A percentile compares a stretch with the other conserved stretches of the same genome.
These are phyloP conservation scores for Lunasporangiospora selenospora DNA, from an alignment of 192 early-diverging fungal species.

Conservation along the genomic window DNA sequence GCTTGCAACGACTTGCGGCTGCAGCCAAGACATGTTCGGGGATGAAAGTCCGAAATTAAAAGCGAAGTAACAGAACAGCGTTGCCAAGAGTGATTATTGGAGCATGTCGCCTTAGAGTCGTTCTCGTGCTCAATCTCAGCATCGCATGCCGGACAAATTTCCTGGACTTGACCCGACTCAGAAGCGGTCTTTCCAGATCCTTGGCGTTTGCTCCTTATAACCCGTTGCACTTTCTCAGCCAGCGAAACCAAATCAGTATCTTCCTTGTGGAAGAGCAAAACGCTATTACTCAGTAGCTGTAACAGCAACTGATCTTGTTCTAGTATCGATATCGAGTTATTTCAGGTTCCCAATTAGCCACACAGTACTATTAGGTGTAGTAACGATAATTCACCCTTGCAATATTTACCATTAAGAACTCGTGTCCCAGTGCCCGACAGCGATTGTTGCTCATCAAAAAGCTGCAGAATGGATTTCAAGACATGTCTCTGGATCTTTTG, in stretches of 20 bases:
- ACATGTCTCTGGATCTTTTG: conserved; percentile 18
- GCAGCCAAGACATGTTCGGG: conserved; percentile 33
- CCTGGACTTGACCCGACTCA: conserved; percentile 2
- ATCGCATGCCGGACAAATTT: conserved; percentile 28
- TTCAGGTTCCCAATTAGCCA: too few species aligned
- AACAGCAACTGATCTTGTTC: conserved; percentile 19
- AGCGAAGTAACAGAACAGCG: conserved; percentile 25
- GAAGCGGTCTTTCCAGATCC: not conserved
- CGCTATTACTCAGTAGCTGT: conserved; percentile 21
- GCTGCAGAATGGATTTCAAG: conserved; percentile 4
- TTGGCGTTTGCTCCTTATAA: too few species aligned
- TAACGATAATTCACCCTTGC: too few species aligned
- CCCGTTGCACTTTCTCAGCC: conserved; percentile 27
- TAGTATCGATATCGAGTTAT: too few species aligned
- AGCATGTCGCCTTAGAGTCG: conserved; percentile 2
- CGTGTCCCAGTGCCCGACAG: too few species aligned
- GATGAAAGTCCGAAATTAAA: conserved; percentile 34
- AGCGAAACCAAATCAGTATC: conserved; percentile 1
- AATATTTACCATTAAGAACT: too few species aligned
- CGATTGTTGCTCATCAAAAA: conserved; percentile 9
- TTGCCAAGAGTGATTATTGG: conserved; percentile 23
- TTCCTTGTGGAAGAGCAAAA: conserved; percentile 24
- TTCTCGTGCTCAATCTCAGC: conserved; percentile 17
- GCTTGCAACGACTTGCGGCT: conserved; percentile 21
- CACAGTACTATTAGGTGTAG: too few species aligned